These are phyloP conservation scores for Nemania sp. DNA, from an alignment of 2,329 filamentous ascomycete species.

Conservation along the genomic window DNA sequence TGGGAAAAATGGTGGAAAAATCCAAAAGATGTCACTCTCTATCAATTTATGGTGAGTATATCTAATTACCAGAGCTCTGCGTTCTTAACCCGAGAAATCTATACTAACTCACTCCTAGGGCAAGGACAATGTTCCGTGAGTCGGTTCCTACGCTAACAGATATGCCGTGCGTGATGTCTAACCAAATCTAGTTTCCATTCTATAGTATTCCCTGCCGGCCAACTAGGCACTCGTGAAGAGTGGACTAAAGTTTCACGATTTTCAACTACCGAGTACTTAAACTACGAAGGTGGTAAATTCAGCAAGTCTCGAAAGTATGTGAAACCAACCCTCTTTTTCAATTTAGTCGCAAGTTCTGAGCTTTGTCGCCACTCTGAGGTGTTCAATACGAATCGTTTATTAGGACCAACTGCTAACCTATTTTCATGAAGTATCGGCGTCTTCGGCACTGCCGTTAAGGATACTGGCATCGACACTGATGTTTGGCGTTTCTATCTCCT, in stretches of 20 bases:
- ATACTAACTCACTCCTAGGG: slow-evolving; percentile 57
- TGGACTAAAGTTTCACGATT: slow-evolving; percentile 93
- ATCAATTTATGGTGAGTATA: slow-evolving; percentile 72
- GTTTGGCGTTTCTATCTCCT: slow-evolving; percentile 96
- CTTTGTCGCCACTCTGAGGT: neutral
- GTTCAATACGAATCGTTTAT: neutral
- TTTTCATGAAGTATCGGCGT: slow-evolving; percentile 58
- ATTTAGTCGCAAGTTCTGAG: neutral
- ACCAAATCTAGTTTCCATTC: slow-evolving; percentile 73
- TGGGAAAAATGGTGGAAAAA: slow-evolving; percentile 98
- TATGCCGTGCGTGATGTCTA: neutral
- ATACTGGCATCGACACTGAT: slow-evolving; percentile 84
- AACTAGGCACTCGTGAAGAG: slow-evolving; percentile 84
- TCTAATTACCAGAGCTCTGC: neutral
- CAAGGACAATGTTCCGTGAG: slow-evolving; percentile 78
- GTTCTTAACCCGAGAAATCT: too few species aligned
- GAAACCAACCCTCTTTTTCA: neutral
- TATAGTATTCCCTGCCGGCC: slow-evolving; percentile 89
- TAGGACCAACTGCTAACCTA: slow-evolving; percentile 11
- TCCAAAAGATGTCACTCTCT: slow-evolving; percentile 86
- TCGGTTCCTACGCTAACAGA: neutral
- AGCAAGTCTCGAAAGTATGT: slow-evolving; percentile 76
- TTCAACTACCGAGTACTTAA: slow-evolving; percentile 82
- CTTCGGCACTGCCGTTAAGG: slow-evolving; percentile 88
- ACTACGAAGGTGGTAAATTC: slow-evolving; percentile 75